Evolutionary conservation across 2,329 filamentous ascomycete species (phyloP), one percentile per base, ranked within the genome.

Genomic region (Fusarium concolor): DNA sequence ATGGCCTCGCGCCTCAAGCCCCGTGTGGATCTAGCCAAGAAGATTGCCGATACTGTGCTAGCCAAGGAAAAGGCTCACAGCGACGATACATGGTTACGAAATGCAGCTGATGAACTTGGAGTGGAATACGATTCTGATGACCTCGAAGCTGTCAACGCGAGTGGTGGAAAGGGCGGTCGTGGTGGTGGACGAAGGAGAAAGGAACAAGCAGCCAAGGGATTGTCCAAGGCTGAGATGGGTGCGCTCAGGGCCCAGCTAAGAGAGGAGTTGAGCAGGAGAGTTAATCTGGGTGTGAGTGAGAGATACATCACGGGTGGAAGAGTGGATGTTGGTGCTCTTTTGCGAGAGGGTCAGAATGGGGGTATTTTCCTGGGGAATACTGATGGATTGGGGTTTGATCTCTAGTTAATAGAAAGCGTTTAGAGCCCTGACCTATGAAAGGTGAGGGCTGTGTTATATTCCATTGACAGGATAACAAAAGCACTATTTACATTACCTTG

Each of bases 61-160:
- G 95, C 94, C 10, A 97, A 97, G 80, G 93, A 96, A 76, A 97
- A 95, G 80, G 89, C 90, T 11, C 88, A 88, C 56, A 91, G 91
- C 73, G 92, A 97, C 71, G 92, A 97, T 70, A 89, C 93, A 56
- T 96, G 94, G 89, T 83, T 98, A 72, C 88, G 89, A 42, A 88
- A 87, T 46, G 94, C 94, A 0, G 96, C 96, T 0, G 94, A 97
- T 59, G 95, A 98, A 68, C 84, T 99, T 0, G 96, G 96, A 1
- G 92, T 98, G 0, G 95, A 97, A 52, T 97, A 97, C 76, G 94
- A 98, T 76, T 92, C 89, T 62, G 94, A 97, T 35, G 93, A 96
- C 44, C 90, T 97, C 65, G 92, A 91, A 68, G 93, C 96, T 33
- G 92, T 93, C 41, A 90, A 94, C 59, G 90, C 85, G 38, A 85